Evolutionary conservation across 139 green algal species (phyloP).

Genomic region (Tetradesmus lagerheimii): DNA sequence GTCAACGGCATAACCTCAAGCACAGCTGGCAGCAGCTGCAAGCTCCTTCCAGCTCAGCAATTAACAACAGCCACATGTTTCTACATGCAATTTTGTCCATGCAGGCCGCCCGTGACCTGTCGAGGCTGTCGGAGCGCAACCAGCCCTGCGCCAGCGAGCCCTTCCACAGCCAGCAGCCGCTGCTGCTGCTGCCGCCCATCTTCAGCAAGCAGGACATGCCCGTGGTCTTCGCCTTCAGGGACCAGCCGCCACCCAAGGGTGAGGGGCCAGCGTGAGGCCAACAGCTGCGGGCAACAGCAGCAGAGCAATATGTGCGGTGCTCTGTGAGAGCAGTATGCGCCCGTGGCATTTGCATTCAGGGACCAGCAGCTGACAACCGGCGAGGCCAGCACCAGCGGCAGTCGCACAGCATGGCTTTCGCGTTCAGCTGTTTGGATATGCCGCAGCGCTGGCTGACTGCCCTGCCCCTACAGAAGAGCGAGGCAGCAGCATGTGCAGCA

Average conservation of each 20-base stretch:
- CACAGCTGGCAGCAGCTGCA: too few species aligned
- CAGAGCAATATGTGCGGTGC: too few species aligned
- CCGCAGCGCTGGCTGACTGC: too few species aligned
- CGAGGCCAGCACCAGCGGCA: not conserved
- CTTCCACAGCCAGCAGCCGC: constrained; percentile 29
- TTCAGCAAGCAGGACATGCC: constrained; percentile 63
- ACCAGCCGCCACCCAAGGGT: constrained; percentile 31
- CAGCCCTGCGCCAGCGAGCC: constrained; percentile 48
- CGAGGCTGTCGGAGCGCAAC: constrained; percentile 33
- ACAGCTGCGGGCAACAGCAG: not conserved
- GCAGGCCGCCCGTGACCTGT: constrained; percentile 3
- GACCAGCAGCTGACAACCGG: constrained; percentile 31
- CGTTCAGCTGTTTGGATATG: too few species aligned
- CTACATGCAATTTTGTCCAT: not conserved
- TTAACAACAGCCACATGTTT: too few species aligned
- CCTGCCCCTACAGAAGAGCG: too few species aligned
- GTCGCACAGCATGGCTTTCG: too few species aligned
- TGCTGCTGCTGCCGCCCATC: constrained; percentile 60
- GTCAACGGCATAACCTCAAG: too few species aligned
- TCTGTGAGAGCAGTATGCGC: constrained; percentile 59
- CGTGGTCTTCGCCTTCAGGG: constrained; percentile 56
- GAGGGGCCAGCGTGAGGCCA: not conserved
- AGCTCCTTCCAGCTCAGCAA: too few species aligned
- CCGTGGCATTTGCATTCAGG: constrained; percentile 58
- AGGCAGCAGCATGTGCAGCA: not conserved